These are phyloP conservation scores for Chrysanthemum makinoi DNA, from an alignment of 129 eudicot genomes.

Conservation along the genomic window DNA sequence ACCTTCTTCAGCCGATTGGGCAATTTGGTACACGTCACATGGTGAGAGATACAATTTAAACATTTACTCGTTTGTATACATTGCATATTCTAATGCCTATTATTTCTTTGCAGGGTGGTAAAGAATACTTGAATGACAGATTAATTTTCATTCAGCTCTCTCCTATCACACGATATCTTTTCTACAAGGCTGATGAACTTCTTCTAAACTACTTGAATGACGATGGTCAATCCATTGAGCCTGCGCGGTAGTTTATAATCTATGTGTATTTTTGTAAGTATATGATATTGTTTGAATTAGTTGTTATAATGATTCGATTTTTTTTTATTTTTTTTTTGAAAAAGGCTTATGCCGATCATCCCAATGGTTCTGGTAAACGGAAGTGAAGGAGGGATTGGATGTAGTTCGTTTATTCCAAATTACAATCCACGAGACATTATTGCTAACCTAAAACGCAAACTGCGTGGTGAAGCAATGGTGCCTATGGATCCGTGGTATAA, in stretches of 20 bases:
- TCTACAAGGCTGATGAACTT: slow-evolving; percentile 77
- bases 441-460: slow-evolving; percentile 58
- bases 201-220: slow-evolving; percentile 73
- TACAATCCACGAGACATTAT: slow-evolving; percentile 79
- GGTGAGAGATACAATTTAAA: slow-evolving; percentile 35
- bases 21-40: slow-evolving; percentile 85
- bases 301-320: neutral
- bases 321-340: neutral
- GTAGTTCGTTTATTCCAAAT: slow-evolving; percentile 87
- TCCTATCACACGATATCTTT: slow-evolving; percentile 60
- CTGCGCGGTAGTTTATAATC: slow-evolving; percentile 53
- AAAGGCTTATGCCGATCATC: slow-evolving; percentile 76
- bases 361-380: slow-evolving; percentile 91
- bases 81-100: neutral
- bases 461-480: slow-evolving; percentile 61
- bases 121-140: slow-evolving; percentile 89
- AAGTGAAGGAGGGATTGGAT: slow-evolving; percentile 96
- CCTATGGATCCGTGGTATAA: slow-evolving; percentile 47
- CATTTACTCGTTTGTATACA: neutral
- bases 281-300: neutral
- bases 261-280: neutral
- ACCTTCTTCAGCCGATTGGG: slow-evolving; percentile 69
- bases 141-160: slow-evolving; percentile 63
- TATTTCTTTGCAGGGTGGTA: slow-evolving; percentile 65
- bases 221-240: slow-evolving; percentile 85